phyloP scores from a whole-genome alignment of 345 rosid genomes.

The Pugionium dolabratum region DNA sequence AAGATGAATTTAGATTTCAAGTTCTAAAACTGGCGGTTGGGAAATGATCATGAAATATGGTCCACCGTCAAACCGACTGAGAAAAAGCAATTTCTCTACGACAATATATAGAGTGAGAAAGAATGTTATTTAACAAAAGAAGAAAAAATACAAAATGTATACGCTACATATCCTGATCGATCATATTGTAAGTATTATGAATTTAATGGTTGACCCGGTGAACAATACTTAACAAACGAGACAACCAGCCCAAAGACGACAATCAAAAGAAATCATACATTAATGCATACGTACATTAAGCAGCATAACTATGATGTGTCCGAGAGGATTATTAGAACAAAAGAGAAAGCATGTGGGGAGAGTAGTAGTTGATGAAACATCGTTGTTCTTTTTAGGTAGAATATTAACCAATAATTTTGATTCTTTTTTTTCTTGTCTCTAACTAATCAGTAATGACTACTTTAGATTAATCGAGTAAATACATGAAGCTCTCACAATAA shows the following conservation, averaged over 20 bases:
- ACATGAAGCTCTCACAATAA: conserved; percentile 15
- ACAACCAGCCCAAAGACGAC: neutral
- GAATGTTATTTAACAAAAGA: too few relatives aligned
- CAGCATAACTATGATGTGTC: conserved; percentile 13
- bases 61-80: conserved; percentile 26
- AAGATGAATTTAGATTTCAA: conserved; percentile 7
- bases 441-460: neutral
- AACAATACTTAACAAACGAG: neutral
- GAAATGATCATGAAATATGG: neutral
- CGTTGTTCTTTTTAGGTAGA: neutral
- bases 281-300: conserved; percentile 1
- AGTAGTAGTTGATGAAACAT: conserved; percentile 20
- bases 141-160: too few relatives aligned
- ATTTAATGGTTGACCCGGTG: neutral
- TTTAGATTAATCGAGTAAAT: neutral
- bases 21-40: neutral
- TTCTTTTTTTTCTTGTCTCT: neutral
- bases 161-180: too few relatives aligned
- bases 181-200: neutral
- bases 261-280: neutral
- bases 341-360: conserved; percentile 26
- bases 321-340: neutral
- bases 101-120: too few relatives aligned
- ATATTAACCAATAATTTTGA: conserved; percentile 24
- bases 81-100: too few relatives aligned